Evolutionary conservation across 2,329 filamentous ascomycete species (phyloP).

Genomic region (Phialophora verrucosa): DNA sequence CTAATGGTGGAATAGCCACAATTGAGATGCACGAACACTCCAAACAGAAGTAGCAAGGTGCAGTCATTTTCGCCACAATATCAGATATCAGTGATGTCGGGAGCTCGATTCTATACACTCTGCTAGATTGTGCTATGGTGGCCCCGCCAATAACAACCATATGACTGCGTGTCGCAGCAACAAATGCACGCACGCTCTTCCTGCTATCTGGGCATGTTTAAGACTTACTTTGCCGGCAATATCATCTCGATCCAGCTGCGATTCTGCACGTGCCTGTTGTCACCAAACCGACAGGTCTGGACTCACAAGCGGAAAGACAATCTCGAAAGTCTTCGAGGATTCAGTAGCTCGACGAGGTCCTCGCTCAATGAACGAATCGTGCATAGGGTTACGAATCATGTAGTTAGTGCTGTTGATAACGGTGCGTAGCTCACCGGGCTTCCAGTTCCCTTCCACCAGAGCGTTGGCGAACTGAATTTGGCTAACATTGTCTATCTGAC

Average conservation of each 20-base stretch:
- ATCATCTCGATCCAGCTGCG: background rate
- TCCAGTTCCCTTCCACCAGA: background rate
- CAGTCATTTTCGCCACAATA: background rate
- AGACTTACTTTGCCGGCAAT: background rate
- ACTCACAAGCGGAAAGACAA: background rate
- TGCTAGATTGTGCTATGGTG: background rate
- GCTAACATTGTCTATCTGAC: conserved; percentile 32
- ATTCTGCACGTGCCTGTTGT: background rate
- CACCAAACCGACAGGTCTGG: background rate
- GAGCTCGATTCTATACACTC: background rate
- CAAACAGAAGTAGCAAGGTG: background rate
- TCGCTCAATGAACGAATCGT: background rate
- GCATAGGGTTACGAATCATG: background rate
- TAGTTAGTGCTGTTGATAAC: conserved; percentile 13
- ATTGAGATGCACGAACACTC: background rate
- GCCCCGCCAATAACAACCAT: background rate
- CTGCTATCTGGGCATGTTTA: background rate
- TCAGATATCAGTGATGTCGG: background rate
- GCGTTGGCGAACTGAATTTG: conserved; percentile 8
- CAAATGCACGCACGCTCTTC: background rate
- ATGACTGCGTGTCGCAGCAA: background rate
- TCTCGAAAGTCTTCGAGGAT: background rate
- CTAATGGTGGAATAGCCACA: background rate
- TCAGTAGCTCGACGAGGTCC: background rate
- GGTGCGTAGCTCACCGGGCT: conserved; percentile 28